Base-by-base conservation (phyloP, 176 grass and related monocot genomes). In the Tillandsia fasciculata region DNA sequence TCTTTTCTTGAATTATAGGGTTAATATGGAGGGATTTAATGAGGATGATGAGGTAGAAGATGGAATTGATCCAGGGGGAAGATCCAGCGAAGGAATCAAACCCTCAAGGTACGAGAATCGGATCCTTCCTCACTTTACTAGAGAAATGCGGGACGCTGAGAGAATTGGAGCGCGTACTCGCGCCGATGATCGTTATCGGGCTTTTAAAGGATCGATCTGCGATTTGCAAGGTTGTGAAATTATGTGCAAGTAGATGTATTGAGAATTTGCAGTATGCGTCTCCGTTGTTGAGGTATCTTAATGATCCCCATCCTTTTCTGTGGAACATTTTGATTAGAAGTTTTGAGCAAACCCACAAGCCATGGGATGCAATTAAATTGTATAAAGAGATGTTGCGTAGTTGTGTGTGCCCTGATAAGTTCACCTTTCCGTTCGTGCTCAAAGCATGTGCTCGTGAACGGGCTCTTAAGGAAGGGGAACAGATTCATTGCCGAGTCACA, bases 281-380 rank as follows among this genome's bases (percentile, higher is more conserved):
- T 59, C 5, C 54, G 8, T 13, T 58, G 22, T 73, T 63, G 23
- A 71, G 52, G 56, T 56, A 73, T 54, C 54, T 63, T 73, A 42
- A 63, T 24, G 54, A 50, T 64, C 48, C 29, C 26, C 71, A 73
- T 48, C 72, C 72, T 33, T 75, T 75, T 29, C 29, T 52, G 11
- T 75, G 72, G 72, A 75, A 75, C 48, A 75, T 12, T 49, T 48
- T 75, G 23, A 75, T 75, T 10, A 75, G 72, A 65, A 66, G 72
- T 13, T 75, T 18, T 18, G 59, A 53, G 63, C 72, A 33, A 65
- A 29, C 27, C 29, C 59, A 66, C 10, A 28, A 75, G 50, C 63
- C 72, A 52, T 8, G 11, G 63, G n/a, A 64, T 52, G 63, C 72
- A 12, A 65, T 75, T 14, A 53, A 29, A n/a, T 13, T 42, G 20